Evolutionary conservation across 192 early-diverging fungal genomes (phyloP), one percentile per base, ranked within the genome.

Genomic region (Umbelopsis ramanniana): DNA sequence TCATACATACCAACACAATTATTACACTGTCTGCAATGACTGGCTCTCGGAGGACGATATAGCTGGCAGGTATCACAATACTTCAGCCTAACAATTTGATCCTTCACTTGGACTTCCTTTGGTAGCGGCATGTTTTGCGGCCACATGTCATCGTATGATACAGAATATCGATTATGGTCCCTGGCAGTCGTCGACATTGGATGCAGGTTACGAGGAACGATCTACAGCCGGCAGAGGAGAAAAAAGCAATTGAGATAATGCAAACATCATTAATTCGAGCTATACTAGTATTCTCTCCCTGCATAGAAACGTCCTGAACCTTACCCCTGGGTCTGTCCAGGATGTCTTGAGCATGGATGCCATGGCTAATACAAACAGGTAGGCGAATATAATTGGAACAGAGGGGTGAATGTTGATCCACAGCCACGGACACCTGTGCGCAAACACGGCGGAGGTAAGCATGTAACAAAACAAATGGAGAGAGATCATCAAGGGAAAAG

Each of bases 41-140:
- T 93, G 38, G 93, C 85, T 29, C 96, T 84, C 29, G 94, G 94
- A 12, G 95, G 93, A 8, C 95, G 85, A 82, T 95, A 98, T 29
- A 95, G 93, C 15, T 85, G 83, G 75, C 95, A 98, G 2, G 95
- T 94, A 37, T 90, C 87, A 83, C 96, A 98, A 81, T 94, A 97
- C 77, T 96, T 97, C 38, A 96, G 80, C 48, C 84, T 80, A 29
- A 96, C 77, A 19, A 80, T 68, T 43, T 83, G 79, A 21, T 83
- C 86, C 60, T 92, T 88, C 52, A 96, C 80, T 4, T 76, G 73
- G 6, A 94, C 87, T 21, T 86, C 78, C 67, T 87, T 89, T 23
- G 70, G 80, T 60, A 67, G 80, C 67, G 76, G 87, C 55, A 77
- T 50, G 33, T 67, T 77, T 7, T 71, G 79, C 17, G 83, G 72